Conservation (phyloP, 108 stramenopile species). For the Fragilaria radians region DNA sequence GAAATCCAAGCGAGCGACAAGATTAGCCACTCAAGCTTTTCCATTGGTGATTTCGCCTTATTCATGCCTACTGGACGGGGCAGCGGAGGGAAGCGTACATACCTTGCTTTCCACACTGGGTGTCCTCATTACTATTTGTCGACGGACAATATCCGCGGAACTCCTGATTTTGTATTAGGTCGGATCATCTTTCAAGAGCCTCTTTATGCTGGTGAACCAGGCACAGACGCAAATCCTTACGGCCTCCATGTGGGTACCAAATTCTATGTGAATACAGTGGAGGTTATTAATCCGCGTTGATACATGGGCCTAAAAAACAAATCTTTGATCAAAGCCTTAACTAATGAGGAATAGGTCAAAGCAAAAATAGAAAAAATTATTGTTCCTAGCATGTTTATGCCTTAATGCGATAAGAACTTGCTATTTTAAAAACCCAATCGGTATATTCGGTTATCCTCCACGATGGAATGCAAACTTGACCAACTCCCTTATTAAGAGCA, state of each 20-base stretch:
- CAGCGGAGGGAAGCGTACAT: constrained; percentile 59
- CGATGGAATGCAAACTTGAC: constrained; percentile 3
- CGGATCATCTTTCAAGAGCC: constrained; percentile 77
- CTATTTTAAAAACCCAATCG: no score
- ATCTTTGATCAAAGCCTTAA: no score
- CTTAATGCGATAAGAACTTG: no score
- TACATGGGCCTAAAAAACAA: no score
- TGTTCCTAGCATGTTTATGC: no score
- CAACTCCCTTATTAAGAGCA: constrained; percentile 8
- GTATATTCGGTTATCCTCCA: constrained; percentile 1
- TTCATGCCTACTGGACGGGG: constrained; percentile 82
- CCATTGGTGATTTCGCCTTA: constrained; percentile 72
- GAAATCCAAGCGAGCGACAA: constrained; percentile 45
- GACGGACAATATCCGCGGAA: constrained; percentile 60
- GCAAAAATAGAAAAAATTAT: no score
- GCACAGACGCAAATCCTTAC: constrained; percentile 74
- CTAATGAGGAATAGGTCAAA: no score
- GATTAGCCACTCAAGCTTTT: constrained; percentile 78
- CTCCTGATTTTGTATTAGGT: constrained; percentile 73
- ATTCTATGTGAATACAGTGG: constrained; percentile 78
- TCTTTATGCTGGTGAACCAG: constrained; percentile 55
- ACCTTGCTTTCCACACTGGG: constrained; percentile 75
- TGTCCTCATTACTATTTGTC: constrained; percentile 80
- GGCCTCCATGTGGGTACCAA: constrained; percentile 77
- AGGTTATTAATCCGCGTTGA: constrained; percentile 57